Evolutionary conservation across 2,329 filamentous ascomycete species (phyloP).

Genomic region (Trichoderma endophyticum): DNA sequence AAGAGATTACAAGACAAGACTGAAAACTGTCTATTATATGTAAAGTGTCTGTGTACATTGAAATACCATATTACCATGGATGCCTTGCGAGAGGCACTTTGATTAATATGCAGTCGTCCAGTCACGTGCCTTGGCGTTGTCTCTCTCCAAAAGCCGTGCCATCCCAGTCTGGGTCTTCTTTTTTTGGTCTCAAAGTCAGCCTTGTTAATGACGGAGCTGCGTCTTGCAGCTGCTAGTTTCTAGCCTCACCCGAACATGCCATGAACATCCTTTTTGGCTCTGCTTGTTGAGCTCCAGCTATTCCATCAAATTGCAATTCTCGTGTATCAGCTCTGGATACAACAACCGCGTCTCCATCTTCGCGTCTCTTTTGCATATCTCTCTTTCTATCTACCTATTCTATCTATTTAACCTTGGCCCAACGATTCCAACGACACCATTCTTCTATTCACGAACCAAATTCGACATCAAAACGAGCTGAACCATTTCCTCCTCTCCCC

Average conservation of each 20-base stretch:
- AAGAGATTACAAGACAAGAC: neutral
- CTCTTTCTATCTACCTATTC: neutral
- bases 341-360: neutral
- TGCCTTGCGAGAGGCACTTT: neutral
- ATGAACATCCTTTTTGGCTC: neutral
- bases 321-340: neutral
- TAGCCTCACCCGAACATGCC: neutral
- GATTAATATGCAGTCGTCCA: neutral
- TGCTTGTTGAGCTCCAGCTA: neutral
- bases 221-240: neutral
- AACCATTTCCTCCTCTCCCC: neutral
- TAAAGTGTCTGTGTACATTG: too few relatives aligned
- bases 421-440: neutral
- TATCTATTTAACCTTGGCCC: neutral
- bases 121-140: slow-evolving; percentile 19
- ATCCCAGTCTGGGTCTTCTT: neutral
- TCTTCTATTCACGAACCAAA: neutral
- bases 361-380: neutral
- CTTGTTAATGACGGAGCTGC: slow-evolving; percentile 13
- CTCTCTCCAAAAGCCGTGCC: neutral
- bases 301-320: neutral
- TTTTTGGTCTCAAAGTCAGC: neutral
- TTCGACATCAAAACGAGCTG: neutral
- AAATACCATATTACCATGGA: too few relatives aligned
- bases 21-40: neutral